A percentile compares a stretch with the other conserved stretches of the same genome.
Conservation (phyloP, 345 rosid species). For the Kernera saxatilis region DNA sequence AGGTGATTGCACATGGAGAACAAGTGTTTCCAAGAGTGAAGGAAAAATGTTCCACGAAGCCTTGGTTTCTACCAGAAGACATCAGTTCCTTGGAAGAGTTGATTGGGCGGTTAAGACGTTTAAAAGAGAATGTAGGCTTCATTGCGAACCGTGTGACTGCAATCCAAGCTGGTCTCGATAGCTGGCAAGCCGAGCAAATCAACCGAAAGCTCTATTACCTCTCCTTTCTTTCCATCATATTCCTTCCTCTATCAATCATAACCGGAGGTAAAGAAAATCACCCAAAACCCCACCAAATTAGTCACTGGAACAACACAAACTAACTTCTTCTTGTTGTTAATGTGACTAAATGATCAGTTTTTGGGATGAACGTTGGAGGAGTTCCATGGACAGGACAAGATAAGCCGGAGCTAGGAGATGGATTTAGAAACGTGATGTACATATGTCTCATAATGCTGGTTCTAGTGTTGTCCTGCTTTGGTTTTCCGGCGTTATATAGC, state of each 20-base stretch:
- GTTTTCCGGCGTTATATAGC: constrained; percentile 56
- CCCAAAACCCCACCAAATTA: background rate
- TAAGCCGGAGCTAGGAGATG: constrained; percentile 51
- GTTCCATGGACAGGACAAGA: constrained; percentile 95
- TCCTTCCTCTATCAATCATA: constrained; percentile 87
- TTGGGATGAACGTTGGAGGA: constrained; percentile 99
- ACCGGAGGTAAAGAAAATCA: constrained; percentile 60
- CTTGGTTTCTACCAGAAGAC: constrained; percentile 72
- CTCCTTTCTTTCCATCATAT: constrained; percentile 86
- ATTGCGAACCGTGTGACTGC: constrained; percentile 88
- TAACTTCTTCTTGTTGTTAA: background rate
- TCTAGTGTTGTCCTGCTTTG: constrained; percentile 58
- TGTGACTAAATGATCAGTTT: constrained; percentile 41
- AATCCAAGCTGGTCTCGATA: constrained; percentile 87
- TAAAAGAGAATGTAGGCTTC: constrained; percentile 91
- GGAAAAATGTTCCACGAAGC: constrained; percentile 68
- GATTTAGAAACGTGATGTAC: constrained; percentile 86
- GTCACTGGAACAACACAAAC: background rate
- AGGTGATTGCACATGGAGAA: constrained; percentile 94
- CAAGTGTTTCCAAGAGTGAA: constrained; percentile 93
- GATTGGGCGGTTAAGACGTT: constrained; percentile 71
- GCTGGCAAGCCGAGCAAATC: constrained; percentile 97
- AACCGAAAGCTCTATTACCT: constrained; percentile 90
- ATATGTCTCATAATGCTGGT: constrained; percentile 55
- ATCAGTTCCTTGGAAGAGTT: constrained; percentile 67